phyloP scores from a whole-genome alignment of 1,284 basidiomycete species.

The Marasmius oreades region DNA sequence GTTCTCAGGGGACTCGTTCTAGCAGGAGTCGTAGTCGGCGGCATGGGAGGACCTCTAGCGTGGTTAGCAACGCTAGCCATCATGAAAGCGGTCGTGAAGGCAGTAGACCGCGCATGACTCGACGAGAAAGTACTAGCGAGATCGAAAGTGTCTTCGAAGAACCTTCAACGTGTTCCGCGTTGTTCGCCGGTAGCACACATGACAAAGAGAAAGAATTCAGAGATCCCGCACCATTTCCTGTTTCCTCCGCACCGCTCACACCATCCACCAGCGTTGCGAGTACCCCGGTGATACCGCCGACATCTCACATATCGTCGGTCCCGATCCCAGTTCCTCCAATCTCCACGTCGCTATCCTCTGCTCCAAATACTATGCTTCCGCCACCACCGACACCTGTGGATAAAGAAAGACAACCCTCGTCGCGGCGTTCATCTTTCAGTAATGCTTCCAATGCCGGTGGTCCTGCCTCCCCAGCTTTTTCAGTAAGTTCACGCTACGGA shows the following conservation, averaged over 20 bases:
- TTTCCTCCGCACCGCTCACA: constrained; percentile 51
- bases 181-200: constrained; percentile 12
- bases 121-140: constrained; percentile 18
- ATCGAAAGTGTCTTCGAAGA: constrained; percentile 18
- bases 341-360: constrained; percentile 17
- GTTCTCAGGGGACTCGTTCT: constrained; percentile 1
- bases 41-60: constrained; percentile 15
- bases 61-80: constrained; percentile 17
- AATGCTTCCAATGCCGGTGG: constrained; percentile 56
- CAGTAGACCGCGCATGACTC: constrained; percentile 14
- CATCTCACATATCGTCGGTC: constrained; percentile 2
- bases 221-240: constrained; percentile 31
- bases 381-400: constrained; percentile 57
- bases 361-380: constrained; percentile 67
- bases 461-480: constrained; percentile 56
- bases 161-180: constrained; percentile 27
- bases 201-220: constrained; percentile 12
- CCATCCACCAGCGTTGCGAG: constrained; percentile 40
- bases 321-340: constrained; percentile 3
- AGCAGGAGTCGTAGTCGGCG: constrained; percentile 11
- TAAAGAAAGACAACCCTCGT: constrained; percentile 52
- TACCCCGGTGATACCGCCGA: constrained; percentile 26
- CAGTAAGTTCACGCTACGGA: constrained; percentile 57
- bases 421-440: constrained; percentile 86
- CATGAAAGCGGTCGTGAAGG: constrained; percentile 23